Evolutionary conservation across 371 early-diverging fungal genomes (phyloP).

Genomic region (Choanephora cucurbitarum): DNA sequence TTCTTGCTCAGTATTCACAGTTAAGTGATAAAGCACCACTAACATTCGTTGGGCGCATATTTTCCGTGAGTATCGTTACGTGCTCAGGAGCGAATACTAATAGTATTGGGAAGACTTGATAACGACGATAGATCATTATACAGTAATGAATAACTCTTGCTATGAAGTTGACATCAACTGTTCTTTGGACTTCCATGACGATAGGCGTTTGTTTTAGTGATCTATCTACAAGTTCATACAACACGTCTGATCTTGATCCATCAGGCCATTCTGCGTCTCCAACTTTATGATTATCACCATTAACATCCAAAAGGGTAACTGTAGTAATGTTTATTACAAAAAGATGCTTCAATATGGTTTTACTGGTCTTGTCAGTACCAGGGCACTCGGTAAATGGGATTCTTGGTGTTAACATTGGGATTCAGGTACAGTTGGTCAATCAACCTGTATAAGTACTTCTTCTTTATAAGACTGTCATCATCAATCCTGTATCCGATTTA

Average conservation of each 20-base stretch:
- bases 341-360: slow-evolving; percentile 14
- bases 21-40: slow-evolving; percentile 17
- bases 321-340: slow-evolving; percentile 12
- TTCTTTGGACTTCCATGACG: slow-evolving; percentile 17
- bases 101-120: slow-evolving; percentile 14
- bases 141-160: slow-evolving; percentile 14
- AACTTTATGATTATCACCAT: slow-evolving; percentile 15
- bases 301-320: slow-evolving; percentile 10
- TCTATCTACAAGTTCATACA: slow-evolving; percentile 14
- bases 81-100: slow-evolving; percentile 10
- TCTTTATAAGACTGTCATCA: too few relatives aligned
- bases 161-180: slow-evolving; percentile 15
- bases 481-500: too few relatives aligned
- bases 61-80: slow-evolving; percentile 14
- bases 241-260: slow-evolving; percentile 14
- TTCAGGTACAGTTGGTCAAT: too few relatives aligned
- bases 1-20: too few relatives aligned
- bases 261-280: slow-evolving; percentile 18
- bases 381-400: slow-evolving; percentile 15
- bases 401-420: slow-evolving; percentile 12
- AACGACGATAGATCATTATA: slow-evolving; percentile 20
- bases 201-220: slow-evolving; percentile 12
- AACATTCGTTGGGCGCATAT: slow-evolving; percentile 13
- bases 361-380: slow-evolving; percentile 19
- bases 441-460: too few relatives aligned